Percentiles rank a stretch among this genome's conserved stretches.
phyloP scores from a whole-genome alignment of 257 asterid species.

The Nicotiana sylvestris region DNA sequence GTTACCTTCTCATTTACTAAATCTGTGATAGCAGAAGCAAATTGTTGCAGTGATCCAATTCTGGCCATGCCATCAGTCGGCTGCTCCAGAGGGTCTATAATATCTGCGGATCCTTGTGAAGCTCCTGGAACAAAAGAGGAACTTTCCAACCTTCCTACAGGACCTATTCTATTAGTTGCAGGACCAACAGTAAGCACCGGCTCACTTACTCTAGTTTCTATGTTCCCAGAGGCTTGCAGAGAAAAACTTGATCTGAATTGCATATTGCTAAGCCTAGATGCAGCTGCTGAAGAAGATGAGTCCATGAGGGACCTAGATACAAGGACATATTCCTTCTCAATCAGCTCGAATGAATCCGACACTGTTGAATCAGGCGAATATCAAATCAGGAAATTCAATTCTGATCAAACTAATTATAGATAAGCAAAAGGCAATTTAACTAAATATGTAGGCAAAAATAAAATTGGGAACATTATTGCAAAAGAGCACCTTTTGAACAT shows the following conservation, averaged over 20 bases:
- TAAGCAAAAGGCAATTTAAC: not conserved
- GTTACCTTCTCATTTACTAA: conserved; percentile 74
- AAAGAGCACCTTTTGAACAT: conserved; percentile 43
- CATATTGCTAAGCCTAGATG: conserved; percentile 41
- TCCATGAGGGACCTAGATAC: conserved; percentile 67
- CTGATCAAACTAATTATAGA: not conserved
- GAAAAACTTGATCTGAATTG: conserved; percentile 50
- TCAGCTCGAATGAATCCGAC: conserved; percentile 59
- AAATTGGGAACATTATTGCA: not conserved
- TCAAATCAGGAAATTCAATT: conserved; percentile 11
- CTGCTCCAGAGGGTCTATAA: conserved; percentile 43
- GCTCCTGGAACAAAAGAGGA: conserved; percentile 55
- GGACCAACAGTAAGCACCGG: conserved; percentile 49
- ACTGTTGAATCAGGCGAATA: conserved; percentile 40
- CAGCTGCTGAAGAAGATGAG: conserved; percentile 52
- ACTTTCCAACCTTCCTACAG: conserved; percentile 43
- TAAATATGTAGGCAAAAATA: not conserved
- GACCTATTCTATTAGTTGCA: conserved; percentile 34
- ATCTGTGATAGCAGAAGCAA: conserved; percentile 62
- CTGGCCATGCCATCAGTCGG: conserved; percentile 59
- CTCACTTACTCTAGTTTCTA: conserved; percentile 39
- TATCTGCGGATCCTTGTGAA: conserved; percentile 57
- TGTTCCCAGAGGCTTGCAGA: conserved; percentile 34
- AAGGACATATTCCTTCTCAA: conserved; percentile 75
- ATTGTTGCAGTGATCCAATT: conserved; percentile 60